Evolutionary conservation across 441 rosid genomes (phyloP), one percentile per base, ranked within the genome.

Genomic region (Adansonia madagascariensis): DNA sequence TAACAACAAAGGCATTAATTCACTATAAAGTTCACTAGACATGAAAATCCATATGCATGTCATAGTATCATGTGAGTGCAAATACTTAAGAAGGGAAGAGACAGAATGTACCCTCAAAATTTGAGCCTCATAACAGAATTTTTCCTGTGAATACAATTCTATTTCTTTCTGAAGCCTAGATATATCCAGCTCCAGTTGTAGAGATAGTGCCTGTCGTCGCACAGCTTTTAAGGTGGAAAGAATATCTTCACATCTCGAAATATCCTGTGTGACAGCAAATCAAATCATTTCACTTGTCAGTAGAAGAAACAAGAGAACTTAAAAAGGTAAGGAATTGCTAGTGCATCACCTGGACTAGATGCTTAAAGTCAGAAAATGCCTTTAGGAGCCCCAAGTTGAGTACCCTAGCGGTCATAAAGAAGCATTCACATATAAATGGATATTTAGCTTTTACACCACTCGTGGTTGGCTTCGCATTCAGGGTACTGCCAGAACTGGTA

Each of bases 321-420:
- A 56, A 55, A 71, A n/a, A 31, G 27, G 60, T 44, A 35, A 52
- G 17, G 31, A 75, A 75, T 17, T 6, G 3, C 49, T n/a, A 41
- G 77, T 71, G 20, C 46, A 74, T 64, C 87, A 94, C 99, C 99
- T 97, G 99, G 80, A 90, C 85, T 70, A 97, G 90, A 90, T 94
- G 98, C 89, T 94, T 97, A 75, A 91, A 97, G 86, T 97, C 98
- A 3, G 98, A 93, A 89, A 93, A 93, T 80, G 98, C 95, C 88
- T 97, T 97, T 76, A 97, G 74, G 75, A 97, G 90, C 77, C 99
- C 97, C 88, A 97, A 83, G 84, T 92, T 97, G 73, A 94, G 97
- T 79, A 89, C 98, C 91, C 98, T 88, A 71, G 97, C 97, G 56
- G 98, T 92, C 98, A 97, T 97, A 82, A 97, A 94, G 91, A 97